Percentiles rank a stretch among this genome's conserved stretches.
phyloP scores from a whole-genome alignment of 2,329 filamentous ascomycete genomes.

The Alternaria viburni region DNA sequence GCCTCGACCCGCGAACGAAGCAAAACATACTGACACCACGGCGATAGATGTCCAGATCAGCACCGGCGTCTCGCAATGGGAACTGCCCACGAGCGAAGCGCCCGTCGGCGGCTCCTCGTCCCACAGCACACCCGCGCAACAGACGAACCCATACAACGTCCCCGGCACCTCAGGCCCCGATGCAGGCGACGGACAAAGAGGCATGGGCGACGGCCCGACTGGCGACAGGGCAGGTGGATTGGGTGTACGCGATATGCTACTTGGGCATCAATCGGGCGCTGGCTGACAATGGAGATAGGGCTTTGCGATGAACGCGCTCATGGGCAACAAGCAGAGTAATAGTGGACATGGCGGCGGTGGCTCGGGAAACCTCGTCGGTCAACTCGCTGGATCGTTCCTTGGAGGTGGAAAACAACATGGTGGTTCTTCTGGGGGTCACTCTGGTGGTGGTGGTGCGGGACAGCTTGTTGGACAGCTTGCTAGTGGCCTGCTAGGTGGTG shows the following conservation, averaged over 20 bases:
- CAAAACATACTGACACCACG: background rate
- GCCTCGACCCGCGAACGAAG: background rate
- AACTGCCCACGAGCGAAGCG: conserved; percentile 70
- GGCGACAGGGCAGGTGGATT: conserved; percentile 65
- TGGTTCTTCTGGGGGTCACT: conserved; percentile 27
- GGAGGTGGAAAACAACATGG: conserved; percentile 42
- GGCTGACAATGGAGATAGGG: conserved; percentile 53
- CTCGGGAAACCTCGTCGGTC: conserved; percentile 56
- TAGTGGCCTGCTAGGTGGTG: conserved; percentile 53
- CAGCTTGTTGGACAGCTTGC: conserved; percentile 61
- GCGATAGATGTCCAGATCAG: conserved; percentile 67
- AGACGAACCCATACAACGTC: conserved; percentile 68
- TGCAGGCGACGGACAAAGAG: conserved; percentile 55
- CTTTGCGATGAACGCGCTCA: conserved; percentile 66
- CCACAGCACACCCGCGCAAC: conserved; percentile 50
- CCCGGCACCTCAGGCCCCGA: conserved; percentile 43
- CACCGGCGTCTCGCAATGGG: conserved; percentile 75
- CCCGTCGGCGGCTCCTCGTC: conserved; percentile 66
- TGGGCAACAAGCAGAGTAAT: conserved; percentile 45
- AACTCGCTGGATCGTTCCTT: conserved; percentile 59
- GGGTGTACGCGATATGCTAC: conserved; percentile 59
- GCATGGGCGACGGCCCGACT: conserved; percentile 56
- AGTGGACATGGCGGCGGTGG: conserved; percentile 41
- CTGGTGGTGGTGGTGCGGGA: conserved; percentile 42
- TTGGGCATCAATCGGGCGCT: conserved; percentile 8